phyloP scores from a whole-genome alignment of 305 asterid genomes.

The Euphrasia arctica region DNA sequence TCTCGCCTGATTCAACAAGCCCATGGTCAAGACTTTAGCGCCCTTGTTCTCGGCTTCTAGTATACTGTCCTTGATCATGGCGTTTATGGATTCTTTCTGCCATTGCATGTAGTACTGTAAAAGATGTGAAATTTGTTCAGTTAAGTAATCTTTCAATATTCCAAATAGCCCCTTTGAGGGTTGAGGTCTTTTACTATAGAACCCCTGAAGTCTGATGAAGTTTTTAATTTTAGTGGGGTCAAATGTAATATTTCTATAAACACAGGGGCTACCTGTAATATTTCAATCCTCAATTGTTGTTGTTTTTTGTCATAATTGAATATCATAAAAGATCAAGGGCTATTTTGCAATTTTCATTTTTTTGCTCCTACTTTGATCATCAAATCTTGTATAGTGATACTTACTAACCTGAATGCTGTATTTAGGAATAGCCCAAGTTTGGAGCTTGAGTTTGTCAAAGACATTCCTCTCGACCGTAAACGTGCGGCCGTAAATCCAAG shows the following conservation, averaged over 20 bases:
- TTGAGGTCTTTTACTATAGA: no score
- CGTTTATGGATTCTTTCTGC: conserved; percentile 61
- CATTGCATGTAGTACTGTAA: conserved; percentile 64
- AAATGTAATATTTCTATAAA: conserved; percentile 5
- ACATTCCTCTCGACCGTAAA: conserved; percentile 55
- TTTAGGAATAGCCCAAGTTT: conserved; percentile 64
- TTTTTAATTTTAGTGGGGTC: not conserved
- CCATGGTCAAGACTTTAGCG: conserved; percentile 55
- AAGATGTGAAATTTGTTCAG: conserved; percentile 10
- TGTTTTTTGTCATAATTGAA: not conserved
- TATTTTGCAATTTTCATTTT: not conserved
- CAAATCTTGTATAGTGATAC: not conserved
- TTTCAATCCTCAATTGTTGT: not conserved
- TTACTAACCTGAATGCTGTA: conserved; percentile 48
- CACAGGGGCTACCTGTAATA: not conserved
- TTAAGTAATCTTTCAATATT: not conserved
- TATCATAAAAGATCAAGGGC: not conserved
- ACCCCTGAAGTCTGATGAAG: not conserved
- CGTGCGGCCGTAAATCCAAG: conserved; percentile 40
- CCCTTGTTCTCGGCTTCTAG: conserved; percentile 70
- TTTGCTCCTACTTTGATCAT: not conserved
- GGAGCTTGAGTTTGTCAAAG: conserved; percentile 49
- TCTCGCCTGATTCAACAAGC: conserved; percentile 71
- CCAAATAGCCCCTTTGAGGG: not conserved
- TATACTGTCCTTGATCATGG: conserved; percentile 56